A percentile compares a stretch with the other conserved stretches of the same genome.
phyloP scores from a whole-genome alignment of 2,329 filamentous ascomycete genomes.

The Hansfordia pulvinata region DNA sequence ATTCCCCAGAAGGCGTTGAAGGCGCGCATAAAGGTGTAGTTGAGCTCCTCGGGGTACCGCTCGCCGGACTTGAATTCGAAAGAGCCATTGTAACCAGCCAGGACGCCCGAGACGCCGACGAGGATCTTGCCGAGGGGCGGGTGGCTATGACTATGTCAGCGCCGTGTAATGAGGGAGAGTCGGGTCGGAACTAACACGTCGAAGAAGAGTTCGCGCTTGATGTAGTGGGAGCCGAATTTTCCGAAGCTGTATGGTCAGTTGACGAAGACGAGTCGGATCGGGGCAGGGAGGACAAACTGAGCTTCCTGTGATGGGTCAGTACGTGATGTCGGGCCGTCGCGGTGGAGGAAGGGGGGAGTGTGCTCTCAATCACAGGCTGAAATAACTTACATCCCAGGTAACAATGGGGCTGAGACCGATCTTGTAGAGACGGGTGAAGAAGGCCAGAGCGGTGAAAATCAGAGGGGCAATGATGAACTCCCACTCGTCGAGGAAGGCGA shows the following conservation, averaged over 20 bases:
- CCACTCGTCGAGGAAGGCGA: conserved; percentile 50
- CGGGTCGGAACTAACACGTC: conserved; percentile 35
- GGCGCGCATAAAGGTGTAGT: conserved; percentile 96
- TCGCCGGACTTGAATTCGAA: conserved; percentile 99
- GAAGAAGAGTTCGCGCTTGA: conserved; percentile 99
- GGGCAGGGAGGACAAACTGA: conserved; percentile 31
- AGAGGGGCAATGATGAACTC: conserved; percentile 48
- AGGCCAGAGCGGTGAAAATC: conserved; percentile 45
- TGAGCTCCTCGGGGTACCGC: conserved; percentile 80
- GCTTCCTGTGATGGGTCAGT: conserved; percentile 26
- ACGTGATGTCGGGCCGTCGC: conserved; percentile 6
- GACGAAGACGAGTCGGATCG: conserved; percentile 5
- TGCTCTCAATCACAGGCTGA: neutral
- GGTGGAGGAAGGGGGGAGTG: neutral
- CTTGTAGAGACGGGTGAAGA: conserved; percentile 57
- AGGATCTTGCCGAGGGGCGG: conserved; percentile 97
- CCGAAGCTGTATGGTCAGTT: conserved; percentile 48
- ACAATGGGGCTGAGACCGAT: conserved; percentile 55
- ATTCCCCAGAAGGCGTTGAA: conserved; percentile 96
- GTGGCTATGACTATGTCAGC: conserved; percentile 23
- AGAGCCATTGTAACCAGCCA: conserved; percentile 96
- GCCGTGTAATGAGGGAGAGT: conserved; percentile 4
- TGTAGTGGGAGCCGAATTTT: conserved; percentile 97
- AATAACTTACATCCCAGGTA: conserved; percentile 46
- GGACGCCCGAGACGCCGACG: conserved; percentile 86